Evolutionary conservation across 306 rosid species (phyloP), one percentile per base, ranked within the genome.

Genomic region (Neltuma alba): DNA sequence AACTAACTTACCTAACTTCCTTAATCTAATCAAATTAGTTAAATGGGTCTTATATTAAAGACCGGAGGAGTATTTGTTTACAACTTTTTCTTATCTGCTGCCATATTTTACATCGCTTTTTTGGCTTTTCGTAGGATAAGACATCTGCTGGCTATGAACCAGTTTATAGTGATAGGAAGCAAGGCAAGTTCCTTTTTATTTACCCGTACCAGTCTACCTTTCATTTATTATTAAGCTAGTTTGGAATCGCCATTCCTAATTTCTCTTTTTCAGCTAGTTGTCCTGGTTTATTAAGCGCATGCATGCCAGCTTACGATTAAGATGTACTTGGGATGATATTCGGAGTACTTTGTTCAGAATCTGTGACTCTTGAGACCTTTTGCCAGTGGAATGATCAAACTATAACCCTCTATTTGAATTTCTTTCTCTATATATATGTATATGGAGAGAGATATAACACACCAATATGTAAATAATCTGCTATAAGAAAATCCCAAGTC

Each of bases 111-210:
- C n/a, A 61, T 54, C 47, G 40, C 20, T 41, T 37, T 2, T 12
- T 40, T 78, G 13, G 30, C n/a, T 77, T 34, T 80, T 34, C 23
- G 47, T 74, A 86, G 86, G 85, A 80, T 76, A 86, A 86, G 81
- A 86, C 87, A 37, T 80, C 85, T 62, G 70, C 77, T 27, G 79
- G 81, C 10, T 86, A 77, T 54, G 85, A 86, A 18, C 81, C 89
- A 68, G 83, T 83, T 77, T 86, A 77, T 30, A 83, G 87, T 31
- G 89, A 86, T 55, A 54, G 47, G 70, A 83, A 60, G 87, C 87
- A 77, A 83, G 85, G 87, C 64, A 83, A 42, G 82, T 72, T 72
- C 64, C 47, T 28, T 79, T 50, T 75, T 18, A 40, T 23, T 47
- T 47, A 10, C 36, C 13, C 11, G 40, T 21, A 36, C 27, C 25